Evolutionary conservation across 306 rosid genomes (phyloP).

Genomic region (Urtica urens): DNA sequence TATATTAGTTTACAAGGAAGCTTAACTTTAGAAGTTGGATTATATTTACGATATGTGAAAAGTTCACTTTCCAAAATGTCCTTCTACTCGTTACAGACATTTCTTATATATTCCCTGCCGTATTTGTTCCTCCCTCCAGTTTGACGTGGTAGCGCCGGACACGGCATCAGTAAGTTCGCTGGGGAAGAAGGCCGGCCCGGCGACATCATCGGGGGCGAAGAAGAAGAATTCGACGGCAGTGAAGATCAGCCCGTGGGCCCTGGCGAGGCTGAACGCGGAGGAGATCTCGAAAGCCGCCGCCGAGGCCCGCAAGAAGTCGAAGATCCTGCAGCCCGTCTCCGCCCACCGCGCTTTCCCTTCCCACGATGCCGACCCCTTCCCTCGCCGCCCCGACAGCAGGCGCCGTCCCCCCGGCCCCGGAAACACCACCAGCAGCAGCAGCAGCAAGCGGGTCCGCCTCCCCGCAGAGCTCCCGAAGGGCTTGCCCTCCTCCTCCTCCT

Average conservation of each 20-base stretch:
- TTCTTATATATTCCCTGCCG: constrained; percentile 4
- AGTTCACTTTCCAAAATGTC: no score
- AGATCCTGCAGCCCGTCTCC: constrained; percentile 74
- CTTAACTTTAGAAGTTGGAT: no score
- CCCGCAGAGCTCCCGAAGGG: constrained; percentile 78
- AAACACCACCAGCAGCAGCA: constrained; percentile 49
- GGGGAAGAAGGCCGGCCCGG: constrained; percentile 56
- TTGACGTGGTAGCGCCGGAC: constrained; percentile 95
- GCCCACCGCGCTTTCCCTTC: constrained; percentile 43
- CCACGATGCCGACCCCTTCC: constrained; percentile 47
- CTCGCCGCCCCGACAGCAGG: constrained; percentile 40
- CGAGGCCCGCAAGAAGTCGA: constrained; percentile 90
- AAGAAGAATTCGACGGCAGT: constrained; percentile 70
- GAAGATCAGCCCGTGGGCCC: constrained; percentile 91
- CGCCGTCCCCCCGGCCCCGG: constrained; percentile 54
- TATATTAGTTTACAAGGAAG: no score
- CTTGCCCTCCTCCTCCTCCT: constrained; percentile 41
- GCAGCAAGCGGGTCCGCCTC: constrained; percentile 59
- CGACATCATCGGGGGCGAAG: constrained; percentile 43
- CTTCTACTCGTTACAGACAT: no score
- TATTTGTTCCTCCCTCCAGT: constrained; percentile 31
- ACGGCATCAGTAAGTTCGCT: constrained; percentile 69
- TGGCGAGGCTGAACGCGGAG: constrained; percentile 87
- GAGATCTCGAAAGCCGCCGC: constrained; percentile 95
- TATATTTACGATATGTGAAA: no score